phyloP scores from a whole-genome alignment of 345 rosid genomes.

The Eucalyptus viminalis region DNA sequence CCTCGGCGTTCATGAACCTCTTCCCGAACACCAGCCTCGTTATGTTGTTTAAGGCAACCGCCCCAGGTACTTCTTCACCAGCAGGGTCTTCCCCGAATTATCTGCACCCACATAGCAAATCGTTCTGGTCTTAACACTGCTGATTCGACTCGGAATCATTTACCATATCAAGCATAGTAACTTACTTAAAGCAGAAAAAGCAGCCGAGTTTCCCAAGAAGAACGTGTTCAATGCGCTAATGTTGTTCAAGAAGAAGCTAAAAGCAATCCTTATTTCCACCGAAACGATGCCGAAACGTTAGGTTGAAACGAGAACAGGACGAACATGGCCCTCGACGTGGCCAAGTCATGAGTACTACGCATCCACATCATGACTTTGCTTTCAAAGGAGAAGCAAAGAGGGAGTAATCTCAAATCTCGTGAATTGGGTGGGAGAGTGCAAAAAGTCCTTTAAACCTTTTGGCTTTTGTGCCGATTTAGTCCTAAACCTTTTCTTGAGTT shows the following conservation, averaged over 20 bases:
- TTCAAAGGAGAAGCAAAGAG: neutral
- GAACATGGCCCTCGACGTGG: neutral
- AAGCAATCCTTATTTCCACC: neutral
- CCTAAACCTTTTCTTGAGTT: too few species aligned
- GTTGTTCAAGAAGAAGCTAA: neutral
- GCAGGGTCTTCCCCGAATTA: slow-evolving; percentile 27
- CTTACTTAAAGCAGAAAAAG: neutral
- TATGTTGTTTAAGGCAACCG: slow-evolving; percentile 92
- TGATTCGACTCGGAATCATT: neutral
- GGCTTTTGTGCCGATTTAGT: too few species aligned
- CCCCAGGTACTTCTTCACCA: slow-evolving; percentile 56
- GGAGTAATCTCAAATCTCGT: neutral
- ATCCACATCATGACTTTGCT: neutral
- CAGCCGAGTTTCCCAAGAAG: neutral
- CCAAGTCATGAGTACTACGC: neutral
- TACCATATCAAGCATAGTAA: neutral
- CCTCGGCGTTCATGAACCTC: slow-evolving; percentile 65
- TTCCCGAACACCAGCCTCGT: slow-evolving; percentile 89
- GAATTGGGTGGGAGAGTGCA: too few species aligned
- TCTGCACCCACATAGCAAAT: slow-evolving; percentile 23
- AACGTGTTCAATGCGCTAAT: neutral
- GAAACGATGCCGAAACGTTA: neutral
- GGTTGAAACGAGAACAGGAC: neutral
- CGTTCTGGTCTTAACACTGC: neutral
- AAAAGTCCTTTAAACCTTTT: too few species aligned